phyloP scores from a whole-genome alignment of 164 flowering plant species.

The Aristolochia fimbriata region DNA sequence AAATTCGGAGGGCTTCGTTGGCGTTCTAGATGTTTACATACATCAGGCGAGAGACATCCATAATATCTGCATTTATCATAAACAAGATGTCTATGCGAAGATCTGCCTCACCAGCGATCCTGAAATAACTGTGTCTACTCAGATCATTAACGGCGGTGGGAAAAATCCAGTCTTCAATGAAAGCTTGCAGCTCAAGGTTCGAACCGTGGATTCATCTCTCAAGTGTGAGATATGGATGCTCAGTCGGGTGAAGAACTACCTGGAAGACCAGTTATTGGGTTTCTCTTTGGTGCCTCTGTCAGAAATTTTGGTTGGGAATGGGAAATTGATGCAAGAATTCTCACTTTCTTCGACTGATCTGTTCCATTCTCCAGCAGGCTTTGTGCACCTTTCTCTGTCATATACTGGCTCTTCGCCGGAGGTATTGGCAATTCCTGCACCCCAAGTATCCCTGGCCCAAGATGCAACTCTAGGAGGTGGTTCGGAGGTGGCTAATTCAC shows the following conservation, averaged over 20 bases:
- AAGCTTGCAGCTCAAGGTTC: constrained; percentile 43
- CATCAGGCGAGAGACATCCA: constrained; percentile 93
- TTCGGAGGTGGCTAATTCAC: constrained; percentile 25
- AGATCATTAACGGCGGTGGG: constrained; percentile 87
- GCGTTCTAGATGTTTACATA: constrained; percentile 63
- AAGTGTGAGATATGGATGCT: constrained; percentile 98
- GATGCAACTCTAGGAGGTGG: constrained; percentile 21
- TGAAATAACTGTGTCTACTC: constrained; percentile 52
- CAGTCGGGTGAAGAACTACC: constrained; percentile 82
- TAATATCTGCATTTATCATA: constrained; percentile 95
- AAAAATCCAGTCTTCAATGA: constrained; percentile 82
- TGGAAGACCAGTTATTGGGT: constrained; percentile 88
- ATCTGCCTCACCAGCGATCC: constrained; percentile 73
- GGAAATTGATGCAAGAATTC: constrained; percentile 69
- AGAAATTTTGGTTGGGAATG: constrained; percentile 47
- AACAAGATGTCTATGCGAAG: constrained; percentile 99
- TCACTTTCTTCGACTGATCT: constrained; percentile 82
- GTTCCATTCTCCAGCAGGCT: constrained; percentile 94
- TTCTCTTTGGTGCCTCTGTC: constrained; percentile 80
- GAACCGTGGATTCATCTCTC: constrained; percentile 48
- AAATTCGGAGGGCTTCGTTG: constrained; percentile 26
- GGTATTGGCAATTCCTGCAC: constrained; percentile 45
- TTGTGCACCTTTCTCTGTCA: constrained; percentile 57
- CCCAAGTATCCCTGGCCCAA: constrained; percentile 12
- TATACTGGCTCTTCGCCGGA: constrained; percentile 67